Base-by-base conservation (phyloP, 179 eudicot species). In the Carnegiea gigantea region DNA sequence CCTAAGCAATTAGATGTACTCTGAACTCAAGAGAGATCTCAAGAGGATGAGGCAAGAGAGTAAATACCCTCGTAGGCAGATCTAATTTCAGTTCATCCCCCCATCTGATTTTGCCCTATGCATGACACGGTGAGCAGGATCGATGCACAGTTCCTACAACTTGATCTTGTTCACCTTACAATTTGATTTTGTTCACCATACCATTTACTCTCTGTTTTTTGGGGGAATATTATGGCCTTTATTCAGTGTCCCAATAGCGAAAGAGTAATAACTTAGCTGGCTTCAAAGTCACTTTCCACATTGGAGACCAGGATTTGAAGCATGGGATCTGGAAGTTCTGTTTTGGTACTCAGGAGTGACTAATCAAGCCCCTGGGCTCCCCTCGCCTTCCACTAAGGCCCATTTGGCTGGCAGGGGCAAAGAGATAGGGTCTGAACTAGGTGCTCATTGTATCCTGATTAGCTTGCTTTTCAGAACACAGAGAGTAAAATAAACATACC, bases 401-500 rank as follows among this genome's bases (percentile, higher is more conserved):
- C 44, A 40, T 40, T 40, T 40, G 44, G 44, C 2, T 10, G 57
- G 54, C 57, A 46, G 57, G 0, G 33, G 33, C 49, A 43, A 38
- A n/a, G 68, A 70, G 44, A 36, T 36, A 36, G 46, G 44, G 12
- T 36, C 15, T 20, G 17, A 30, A 33, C 10, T 3, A 30, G 46
- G 48, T 38, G n/a, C 10, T 70, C 46, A 17, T 70, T 70, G 21
- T 70, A 7, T 14, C 48, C 36, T 38, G 46, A 70, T 36, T 26
- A 18, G 46, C 48, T 5, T 48, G 44, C 46, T 30, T 33, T 4
- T 73, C 49, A 21, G 23, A 75, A 12, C 20, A 78, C 6, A 68
- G 81, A 68, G 81, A 40, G 54, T 57, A 78, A 57, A 84, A 18
- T 70, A 14, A 10, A 53, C 48, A 68, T 90, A 96, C 99, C 98